phyloP scores from a whole-genome alignment of 441 rosid genomes.

The Jatropha podagrica region DNA sequence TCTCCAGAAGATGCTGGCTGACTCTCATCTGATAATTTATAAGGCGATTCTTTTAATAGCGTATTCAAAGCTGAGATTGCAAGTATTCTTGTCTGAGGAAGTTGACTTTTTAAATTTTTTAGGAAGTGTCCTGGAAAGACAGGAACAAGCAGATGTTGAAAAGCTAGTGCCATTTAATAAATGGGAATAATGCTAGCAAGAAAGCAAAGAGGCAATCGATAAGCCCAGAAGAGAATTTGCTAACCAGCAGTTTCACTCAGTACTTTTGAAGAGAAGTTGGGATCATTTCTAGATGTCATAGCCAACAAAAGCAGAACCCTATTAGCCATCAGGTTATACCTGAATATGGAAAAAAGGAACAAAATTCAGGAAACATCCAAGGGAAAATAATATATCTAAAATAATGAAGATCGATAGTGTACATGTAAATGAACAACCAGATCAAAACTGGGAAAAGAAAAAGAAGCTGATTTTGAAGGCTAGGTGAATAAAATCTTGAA shows the following conservation, averaged over 20 bases:
- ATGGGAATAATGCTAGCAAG: slow-evolving; percentile 9
- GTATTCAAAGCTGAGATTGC: slow-evolving; percentile 99
- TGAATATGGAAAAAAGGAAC: slow-evolving; percentile 31
- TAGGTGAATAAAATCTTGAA: not conserved
- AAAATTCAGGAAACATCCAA: slow-evolving; percentile 13
- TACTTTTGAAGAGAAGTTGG: slow-evolving; percentile 69
- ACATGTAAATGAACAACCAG: not conserved
- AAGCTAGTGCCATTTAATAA: slow-evolving; percentile 3
- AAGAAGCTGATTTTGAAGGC: not conserved
- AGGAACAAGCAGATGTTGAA: slow-evolving; percentile 30
- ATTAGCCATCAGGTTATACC: slow-evolving; percentile 99
- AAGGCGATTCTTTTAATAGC: slow-evolving; percentile 93
- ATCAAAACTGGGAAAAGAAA: not conserved
- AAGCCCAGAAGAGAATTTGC: slow-evolving; percentile 32
- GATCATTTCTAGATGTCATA: slow-evolving; percentile 81
- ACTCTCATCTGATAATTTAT: slow-evolving; percentile 66
- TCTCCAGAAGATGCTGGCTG: slow-evolving; percentile 32
- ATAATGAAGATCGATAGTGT: not conserved
- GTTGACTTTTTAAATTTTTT: slow-evolving; percentile 94
- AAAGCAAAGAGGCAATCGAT: slow-evolving; percentile 18
- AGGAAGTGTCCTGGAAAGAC: slow-evolving; percentile 86
- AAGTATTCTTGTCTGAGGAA: slow-evolving; percentile 99
- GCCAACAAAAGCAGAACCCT: slow-evolving; percentile 94
- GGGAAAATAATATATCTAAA: not conserved
- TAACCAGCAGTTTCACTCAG: slow-evolving; percentile 90